Evolutionary conservation across 2,329 filamentous ascomycete genomes (phyloP).

Genomic region (Blastomyces silverae): DNA sequence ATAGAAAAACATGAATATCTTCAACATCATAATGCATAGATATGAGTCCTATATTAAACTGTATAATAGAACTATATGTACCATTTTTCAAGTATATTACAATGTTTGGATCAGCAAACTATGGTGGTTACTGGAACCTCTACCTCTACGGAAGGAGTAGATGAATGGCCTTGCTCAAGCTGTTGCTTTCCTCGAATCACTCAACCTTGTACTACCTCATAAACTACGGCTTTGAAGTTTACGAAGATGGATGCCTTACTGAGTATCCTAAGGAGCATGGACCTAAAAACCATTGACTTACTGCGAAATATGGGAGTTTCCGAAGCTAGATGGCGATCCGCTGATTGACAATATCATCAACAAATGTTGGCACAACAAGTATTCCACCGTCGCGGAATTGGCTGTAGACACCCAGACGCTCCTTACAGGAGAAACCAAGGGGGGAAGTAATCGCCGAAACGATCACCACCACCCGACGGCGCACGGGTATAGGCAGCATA

Average conservation of each 20-base stretch:
- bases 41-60: too few relatives aligned
- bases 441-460: constrained; percentile 14
- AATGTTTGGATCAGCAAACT: constrained; percentile 23
- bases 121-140: constrained; percentile 27
- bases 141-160: constrained; percentile 28
- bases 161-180: too few relatives aligned
- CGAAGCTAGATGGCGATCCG: constrained; percentile 23
- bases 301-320: constrained; percentile 26
- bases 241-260: constrained; percentile 26
- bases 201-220: too few relatives aligned
- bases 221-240: constrained; percentile 31
- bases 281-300: constrained; percentile 22
- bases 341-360: constrained; percentile 25
- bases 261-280: constrained; percentile 24
- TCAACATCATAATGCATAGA: too few relatives aligned
- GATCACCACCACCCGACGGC: constrained; percentile 14
- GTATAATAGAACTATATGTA: too few relatives aligned
- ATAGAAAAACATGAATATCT: too few relatives aligned
- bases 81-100: too few relatives aligned
- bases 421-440: constrained; percentile 11
- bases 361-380: constrained; percentile 19
- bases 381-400: constrained; percentile 14
- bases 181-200: too few relatives aligned
- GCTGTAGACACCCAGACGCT: constrained; percentile 14
- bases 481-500: constrained; percentile 16